Base-by-base conservation (phyloP, 2,329 filamentous ascomycete genomes). In the Neobulgaria alba region DNA sequence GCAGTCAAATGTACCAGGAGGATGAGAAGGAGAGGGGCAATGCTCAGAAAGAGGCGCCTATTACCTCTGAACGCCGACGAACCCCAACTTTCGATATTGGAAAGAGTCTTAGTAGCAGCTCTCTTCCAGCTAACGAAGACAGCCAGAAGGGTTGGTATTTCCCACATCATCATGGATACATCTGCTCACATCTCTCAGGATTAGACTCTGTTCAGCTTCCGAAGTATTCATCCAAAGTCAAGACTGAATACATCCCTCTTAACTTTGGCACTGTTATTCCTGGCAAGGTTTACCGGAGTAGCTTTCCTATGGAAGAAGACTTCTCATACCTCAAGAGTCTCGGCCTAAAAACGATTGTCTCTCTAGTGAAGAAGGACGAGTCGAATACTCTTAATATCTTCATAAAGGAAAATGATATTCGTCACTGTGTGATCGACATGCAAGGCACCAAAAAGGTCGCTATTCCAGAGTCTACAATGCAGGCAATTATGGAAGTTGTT, bases 401-500 rank as follows among this genome's bases (percentile, higher is more conserved):
- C 57, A 74, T 93, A 51, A 58, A 68, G 29, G 61, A 66, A 4
- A 77, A 82, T 51, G 71, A 70, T 46, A 90, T 95, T 55, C 71
- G 71, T 33, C 86, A 93, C 53, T 67, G 79, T 49, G 70, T 85
- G 31, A 82, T 94, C 55, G 74, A 81, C 51, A 84, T 95, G 68
- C 76, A 80, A 47, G 83, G 88, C n/a, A 95, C 93, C 51, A 95
- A 95, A 63, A 88, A 89, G 53, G 70, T 81, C 40, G 71, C 72
- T 7, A 86, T 86, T 26, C 75, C 82, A 1, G 58, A 76, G 5
- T 62, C 68, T 33, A 77, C 79, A 18, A 86, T 95, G 72, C 71
- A 73, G 47, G 67, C 75, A 5, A 86, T 90, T 33, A 69, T 94
- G 17, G 67, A 74, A 10, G 66, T 90, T 31, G 73, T 90, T 30